phyloP scores from a whole-genome alignment of 2,329 filamentous ascomycete genomes.

The Teratosphaeria pseudoeucalypti region DNA sequence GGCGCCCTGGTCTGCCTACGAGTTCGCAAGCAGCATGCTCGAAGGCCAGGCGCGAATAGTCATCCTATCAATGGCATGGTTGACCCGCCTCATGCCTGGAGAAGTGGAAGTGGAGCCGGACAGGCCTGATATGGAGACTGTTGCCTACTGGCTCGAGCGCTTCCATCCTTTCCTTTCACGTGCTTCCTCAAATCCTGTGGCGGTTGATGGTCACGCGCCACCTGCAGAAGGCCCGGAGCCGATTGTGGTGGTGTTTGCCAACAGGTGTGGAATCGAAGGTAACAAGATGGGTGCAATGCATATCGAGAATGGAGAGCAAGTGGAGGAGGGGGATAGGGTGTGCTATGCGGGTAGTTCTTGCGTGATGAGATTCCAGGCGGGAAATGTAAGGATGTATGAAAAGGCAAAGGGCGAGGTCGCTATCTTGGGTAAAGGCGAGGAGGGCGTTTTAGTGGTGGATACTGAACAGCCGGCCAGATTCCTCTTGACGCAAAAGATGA shows the following conservation, averaged over 20 bases:
- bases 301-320: conserved; percentile 20
- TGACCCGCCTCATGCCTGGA: conserved; percentile 47
- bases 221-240: conserved; percentile 32
- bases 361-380: conserved; percentile 55
- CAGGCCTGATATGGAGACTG: conserved; percentile 59
- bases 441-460: conserved; percentile 59
- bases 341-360: conserved; percentile 66
- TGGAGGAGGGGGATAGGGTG: conserved; percentile 29
- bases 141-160: conserved; percentile 65
- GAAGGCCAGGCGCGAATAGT: conserved; percentile 49
- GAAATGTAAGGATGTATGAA: conserved; percentile 59
- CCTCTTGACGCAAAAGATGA: conserved; percentile 6
- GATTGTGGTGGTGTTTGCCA: conserved; percentile 59
- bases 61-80: conserved; percentile 69
- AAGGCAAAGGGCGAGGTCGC: conserved; percentile 16
- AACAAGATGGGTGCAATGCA: conserved; percentile 10
- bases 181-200: not conserved
- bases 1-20: conserved; percentile 48
- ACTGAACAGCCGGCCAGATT: conserved; percentile 35
- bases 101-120: conserved; percentile 36
- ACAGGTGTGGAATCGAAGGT: conserved; percentile 55
- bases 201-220: not conserved
- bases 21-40: conserved; percentile 49
- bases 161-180: conserved; percentile 47
- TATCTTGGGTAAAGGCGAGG: conserved; percentile 58